Conservation (phyloP, 345 rosid species). For the Populus nigra region DNA sequence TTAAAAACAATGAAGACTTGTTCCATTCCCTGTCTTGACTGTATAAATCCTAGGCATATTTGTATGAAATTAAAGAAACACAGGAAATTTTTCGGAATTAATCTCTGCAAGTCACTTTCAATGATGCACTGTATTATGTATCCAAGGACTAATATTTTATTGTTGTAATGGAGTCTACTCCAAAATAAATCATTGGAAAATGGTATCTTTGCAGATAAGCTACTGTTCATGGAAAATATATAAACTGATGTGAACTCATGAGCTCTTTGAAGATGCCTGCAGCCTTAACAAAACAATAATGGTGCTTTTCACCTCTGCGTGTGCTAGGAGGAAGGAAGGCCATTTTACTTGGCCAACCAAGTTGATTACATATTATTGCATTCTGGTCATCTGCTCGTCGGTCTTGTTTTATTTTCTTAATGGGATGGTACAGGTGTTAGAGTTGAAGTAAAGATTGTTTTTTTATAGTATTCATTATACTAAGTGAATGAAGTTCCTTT, state of each 20-base stretch:
- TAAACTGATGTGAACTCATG: too few relatives aligned
- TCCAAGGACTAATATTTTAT: neutral
- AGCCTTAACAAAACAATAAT: neutral
- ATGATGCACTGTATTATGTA: neutral
- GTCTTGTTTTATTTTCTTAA: too few relatives aligned
- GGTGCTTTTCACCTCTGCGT: neutral
- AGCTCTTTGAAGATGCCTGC: neutral
- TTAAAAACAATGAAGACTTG: slow-evolving; percentile 44
- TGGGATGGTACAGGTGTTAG: too few relatives aligned
- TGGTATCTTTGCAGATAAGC: neutral
- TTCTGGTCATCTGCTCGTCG: too few relatives aligned
- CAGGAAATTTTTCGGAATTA: neutral
- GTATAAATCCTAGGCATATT: neutral
- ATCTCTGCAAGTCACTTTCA: slow-evolving; percentile 23
- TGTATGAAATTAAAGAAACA: slow-evolving; percentile 2
- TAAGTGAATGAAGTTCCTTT: too few relatives aligned
- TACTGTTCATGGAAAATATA: neutral
- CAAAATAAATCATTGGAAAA: neutral
- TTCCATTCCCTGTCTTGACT: slow-evolving; percentile 40
- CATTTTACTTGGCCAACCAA: neutral
- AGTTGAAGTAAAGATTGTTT: too few relatives aligned
- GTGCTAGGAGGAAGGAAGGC: neutral
- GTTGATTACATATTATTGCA: too few relatives aligned
- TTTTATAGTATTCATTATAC: too few relatives aligned
- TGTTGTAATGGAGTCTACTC: slow-evolving; percentile 2